Percentiles rank a stretch among this genome's conserved stretches.
Conservation (phyloP, 345 rosid genomes). For the Syzygium grande region DNA sequence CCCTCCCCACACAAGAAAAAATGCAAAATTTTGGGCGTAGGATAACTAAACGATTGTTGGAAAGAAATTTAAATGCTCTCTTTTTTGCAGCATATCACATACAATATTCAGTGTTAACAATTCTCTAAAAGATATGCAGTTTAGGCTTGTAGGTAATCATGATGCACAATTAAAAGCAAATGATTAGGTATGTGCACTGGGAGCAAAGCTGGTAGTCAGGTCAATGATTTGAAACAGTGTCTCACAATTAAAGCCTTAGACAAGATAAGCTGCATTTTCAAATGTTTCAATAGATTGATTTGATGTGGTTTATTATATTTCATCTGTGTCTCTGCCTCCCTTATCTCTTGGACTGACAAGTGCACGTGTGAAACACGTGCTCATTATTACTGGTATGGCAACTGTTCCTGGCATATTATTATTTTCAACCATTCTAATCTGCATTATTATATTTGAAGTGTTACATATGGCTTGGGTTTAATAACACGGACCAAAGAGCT, state of each 20-base stretch:
- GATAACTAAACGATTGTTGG: neutral
- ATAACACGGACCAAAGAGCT: neutral
- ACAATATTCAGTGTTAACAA: neutral
- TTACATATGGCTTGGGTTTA: neutral
- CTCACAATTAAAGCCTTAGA: neutral
- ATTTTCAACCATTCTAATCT: neutral
- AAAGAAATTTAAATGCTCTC: neutral
- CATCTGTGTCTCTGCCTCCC: neutral
- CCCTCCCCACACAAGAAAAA: neutral
- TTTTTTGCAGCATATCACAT: neutral
- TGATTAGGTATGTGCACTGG: neutral
- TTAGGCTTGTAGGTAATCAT: neutral
- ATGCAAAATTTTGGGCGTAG: neutral
- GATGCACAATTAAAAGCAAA: neutral
- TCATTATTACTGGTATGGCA: neutral
- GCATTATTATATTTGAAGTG: neutral
- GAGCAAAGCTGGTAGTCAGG: neutral
- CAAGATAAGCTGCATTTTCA: neutral
- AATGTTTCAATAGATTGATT: neutral
- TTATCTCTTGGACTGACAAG: neutral
- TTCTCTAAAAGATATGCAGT: neutral
- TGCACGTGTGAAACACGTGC: neutral
- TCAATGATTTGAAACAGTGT: neutral
- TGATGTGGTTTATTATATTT: neutral
- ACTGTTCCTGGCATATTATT: neutral